Evolutionary conservation across 164 flowering plant species (phyloP).

Genomic region (Amborella trichopoda): DNA sequence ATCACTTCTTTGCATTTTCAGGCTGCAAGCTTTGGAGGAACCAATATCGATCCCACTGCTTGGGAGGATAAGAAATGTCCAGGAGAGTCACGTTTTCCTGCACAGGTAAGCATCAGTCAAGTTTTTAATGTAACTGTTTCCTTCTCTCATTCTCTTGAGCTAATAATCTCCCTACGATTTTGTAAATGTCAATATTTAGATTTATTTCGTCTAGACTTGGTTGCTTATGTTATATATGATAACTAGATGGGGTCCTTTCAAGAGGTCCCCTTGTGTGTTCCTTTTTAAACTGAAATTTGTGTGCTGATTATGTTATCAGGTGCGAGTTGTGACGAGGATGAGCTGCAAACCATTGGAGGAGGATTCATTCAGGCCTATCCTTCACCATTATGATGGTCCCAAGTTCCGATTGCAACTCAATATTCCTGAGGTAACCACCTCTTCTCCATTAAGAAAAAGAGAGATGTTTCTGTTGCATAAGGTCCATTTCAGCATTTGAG

Average conservation of each 20-base stretch:
- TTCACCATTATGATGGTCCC: constrained; percentile 97
- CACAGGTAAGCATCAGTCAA: constrained; percentile 42
- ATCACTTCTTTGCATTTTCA: constrained; percentile 13
- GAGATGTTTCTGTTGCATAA: background rate
- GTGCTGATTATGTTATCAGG: constrained; percentile 20
- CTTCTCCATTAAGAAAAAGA: background rate
- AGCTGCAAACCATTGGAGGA: constrained; percentile 78
- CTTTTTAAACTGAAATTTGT: background rate
- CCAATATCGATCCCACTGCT: constrained; percentile 82
- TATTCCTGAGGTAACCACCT: constrained; percentile 61
- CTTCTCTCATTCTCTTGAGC: background rate
- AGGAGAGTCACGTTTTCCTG: constrained; percentile 95
- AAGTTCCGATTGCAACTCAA: constrained; percentile 93
- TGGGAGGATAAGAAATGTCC: constrained; percentile 93
- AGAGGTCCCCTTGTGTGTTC: background rate
- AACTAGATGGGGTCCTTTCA: too few species aligned
- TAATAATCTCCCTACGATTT: too few species aligned
- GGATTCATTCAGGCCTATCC: constrained; percentile 93
- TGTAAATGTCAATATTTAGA: too few species aligned
- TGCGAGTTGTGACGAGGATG: constrained; percentile 62
- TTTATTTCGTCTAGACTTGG: too few species aligned
- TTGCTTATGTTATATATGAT: too few species aligned
- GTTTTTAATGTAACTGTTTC: background rate
- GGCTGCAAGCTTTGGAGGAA: constrained; percentile 97
- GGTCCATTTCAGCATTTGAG: background rate